Percentiles rank a stretch among this genome's conserved stretches.
Evolutionary conservation across 257 asterid species (phyloP).

Genomic region (Forsythia suspensa): DNA sequence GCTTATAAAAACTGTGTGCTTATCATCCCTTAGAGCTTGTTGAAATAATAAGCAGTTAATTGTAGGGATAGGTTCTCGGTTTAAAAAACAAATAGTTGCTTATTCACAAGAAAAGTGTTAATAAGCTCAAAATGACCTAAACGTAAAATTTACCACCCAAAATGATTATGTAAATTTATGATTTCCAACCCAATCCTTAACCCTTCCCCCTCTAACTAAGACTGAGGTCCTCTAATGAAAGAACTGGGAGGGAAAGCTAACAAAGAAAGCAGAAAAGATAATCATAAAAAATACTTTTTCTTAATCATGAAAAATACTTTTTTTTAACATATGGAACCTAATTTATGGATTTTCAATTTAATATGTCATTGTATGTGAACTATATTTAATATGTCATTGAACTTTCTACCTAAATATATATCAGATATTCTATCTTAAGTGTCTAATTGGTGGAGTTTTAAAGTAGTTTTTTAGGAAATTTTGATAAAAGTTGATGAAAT

Average conservation of each 20-base stretch:
- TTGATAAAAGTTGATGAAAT: too few relatives aligned
- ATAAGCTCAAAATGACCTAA: neutral
- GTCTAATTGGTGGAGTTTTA: too few relatives aligned
- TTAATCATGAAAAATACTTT: neutral
- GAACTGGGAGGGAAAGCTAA: too few relatives aligned
- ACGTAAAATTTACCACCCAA: neutral
- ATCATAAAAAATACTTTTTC: too few relatives aligned
- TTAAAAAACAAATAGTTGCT: neutral
- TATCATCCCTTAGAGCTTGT: neutral
- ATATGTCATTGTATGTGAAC: neutral
- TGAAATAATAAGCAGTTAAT: neutral
- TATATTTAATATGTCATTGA: neutral
- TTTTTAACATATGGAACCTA: neutral
- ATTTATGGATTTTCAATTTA: neutral
- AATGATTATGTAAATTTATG: neutral
- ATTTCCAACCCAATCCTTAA: too few relatives aligned
- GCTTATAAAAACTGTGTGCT: neutral
- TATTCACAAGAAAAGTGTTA: neutral
- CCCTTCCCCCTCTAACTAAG: too few relatives aligned
- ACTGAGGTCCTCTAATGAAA: too few relatives aligned
- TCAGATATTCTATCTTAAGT: neutral
- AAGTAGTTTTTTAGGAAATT: too few relatives aligned
- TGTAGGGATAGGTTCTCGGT: neutral
- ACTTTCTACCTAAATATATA: neutral
- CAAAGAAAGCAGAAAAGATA: too few relatives aligned